A percentile compares a stretch with the other conserved stretches of the same genome.
Evolutionary conservation across 1,284 basidiomycete genomes (phyloP).

Genomic region (Cutaneotrichosporon arboriforme): DNA sequence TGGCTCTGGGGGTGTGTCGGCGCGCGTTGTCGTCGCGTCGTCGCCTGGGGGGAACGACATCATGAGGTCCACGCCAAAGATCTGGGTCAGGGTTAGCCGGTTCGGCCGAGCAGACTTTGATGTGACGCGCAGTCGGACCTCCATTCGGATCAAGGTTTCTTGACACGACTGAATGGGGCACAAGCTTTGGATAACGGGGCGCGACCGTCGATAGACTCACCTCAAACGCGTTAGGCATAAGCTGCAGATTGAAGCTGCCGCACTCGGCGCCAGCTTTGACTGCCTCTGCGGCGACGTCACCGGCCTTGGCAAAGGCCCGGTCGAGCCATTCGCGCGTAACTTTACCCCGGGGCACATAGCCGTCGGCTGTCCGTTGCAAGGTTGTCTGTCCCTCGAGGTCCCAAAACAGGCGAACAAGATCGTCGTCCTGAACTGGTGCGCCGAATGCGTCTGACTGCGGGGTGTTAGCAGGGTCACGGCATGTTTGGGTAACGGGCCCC

Average conservation of each 20-base stretch:
- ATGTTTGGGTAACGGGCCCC: not conserved
- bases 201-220: constrained; percentile 29
- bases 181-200: too few species aligned
- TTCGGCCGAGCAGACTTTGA: too few species aligned
- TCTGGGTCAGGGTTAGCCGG: constrained; percentile 21
- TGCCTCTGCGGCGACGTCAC: constrained; percentile 65
- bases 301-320: constrained; percentile 60
- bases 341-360: constrained; percentile 13
- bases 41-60: constrained; percentile 54
- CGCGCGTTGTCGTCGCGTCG: not conserved
- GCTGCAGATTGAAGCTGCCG: constrained; percentile 54
- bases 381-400: constrained; percentile 63
- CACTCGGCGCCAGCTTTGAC: constrained; percentile 80
- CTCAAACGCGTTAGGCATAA: constrained; percentile 88
- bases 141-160: not conserved
- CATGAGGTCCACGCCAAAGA: constrained; percentile 88
- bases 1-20: constrained; percentile 47
- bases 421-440: constrained; percentile 36
- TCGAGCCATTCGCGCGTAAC: constrained; percentile 56
- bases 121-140: not conserved
- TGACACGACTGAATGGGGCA: not conserved
- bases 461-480: not conserved
- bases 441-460: constrained; percentile 53
- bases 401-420: constrained; percentile 63
- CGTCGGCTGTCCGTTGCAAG: constrained; percentile 30